These are phyloP conservation scores for Crucihimalaya himalaica DNA, from an alignment of 345 rosid species.

Conservation along the genomic window DNA sequence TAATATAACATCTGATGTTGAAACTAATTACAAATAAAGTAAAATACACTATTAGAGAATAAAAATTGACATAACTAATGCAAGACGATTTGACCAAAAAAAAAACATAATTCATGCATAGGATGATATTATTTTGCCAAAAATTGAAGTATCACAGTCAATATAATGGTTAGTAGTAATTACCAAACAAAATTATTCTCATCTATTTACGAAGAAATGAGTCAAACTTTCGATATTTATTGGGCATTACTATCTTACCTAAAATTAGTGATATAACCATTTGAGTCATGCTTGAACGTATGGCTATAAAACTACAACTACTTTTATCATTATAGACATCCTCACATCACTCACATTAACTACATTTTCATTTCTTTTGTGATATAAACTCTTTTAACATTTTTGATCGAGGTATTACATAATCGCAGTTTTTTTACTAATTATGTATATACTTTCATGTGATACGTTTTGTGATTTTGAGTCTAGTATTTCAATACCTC, in stretches of 20 bases:
- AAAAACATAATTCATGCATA: not conserved
- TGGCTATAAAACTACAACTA: too few species aligned
- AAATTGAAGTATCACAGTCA: not conserved
- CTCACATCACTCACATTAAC: not conserved
- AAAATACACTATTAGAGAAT: not conserved
- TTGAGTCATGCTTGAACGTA: not conserved
- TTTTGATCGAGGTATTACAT: too few species aligned
- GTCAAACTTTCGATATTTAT: not conserved
- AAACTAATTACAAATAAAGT: too few species aligned
- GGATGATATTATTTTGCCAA: not conserved
- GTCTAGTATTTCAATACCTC: too few species aligned
- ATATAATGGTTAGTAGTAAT: too few species aligned
- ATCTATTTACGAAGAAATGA: too few species aligned
- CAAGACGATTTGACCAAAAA: not conserved
- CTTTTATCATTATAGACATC: not conserved
- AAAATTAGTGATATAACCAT: too few species aligned
- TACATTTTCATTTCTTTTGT: not conserved
- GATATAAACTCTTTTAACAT: not conserved
- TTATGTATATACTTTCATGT: too few species aligned
- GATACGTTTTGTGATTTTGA: too few species aligned
- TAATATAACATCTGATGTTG: too few species aligned
- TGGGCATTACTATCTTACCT: not conserved
- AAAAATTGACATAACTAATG: not conserved
- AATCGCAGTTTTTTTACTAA: too few species aligned
- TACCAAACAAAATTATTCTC: too few species aligned